Conservation (phyloP, 108 stramenopile species). For the Aurantiochytrium sp. region DNA sequence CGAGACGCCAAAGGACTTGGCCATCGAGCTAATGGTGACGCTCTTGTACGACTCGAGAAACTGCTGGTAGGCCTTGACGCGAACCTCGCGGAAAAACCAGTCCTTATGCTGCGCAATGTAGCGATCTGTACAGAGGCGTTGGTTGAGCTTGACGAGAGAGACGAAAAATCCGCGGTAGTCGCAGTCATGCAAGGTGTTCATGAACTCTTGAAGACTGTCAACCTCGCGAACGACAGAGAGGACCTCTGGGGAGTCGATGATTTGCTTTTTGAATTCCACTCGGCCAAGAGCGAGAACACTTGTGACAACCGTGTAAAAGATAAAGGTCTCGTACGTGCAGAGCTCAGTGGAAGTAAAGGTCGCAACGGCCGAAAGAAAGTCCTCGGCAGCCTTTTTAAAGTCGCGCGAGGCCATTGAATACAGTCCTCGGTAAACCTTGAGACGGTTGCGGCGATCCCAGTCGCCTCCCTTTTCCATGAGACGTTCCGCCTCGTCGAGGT, state of each 20-base stretch:
- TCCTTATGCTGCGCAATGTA: constrained; percentile 73
- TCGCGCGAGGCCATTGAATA: constrained; percentile 67
- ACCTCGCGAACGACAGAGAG: constrained; percentile 69
- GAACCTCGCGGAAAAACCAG: constrained; percentile 81
- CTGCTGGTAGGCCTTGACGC: constrained; percentile 85
- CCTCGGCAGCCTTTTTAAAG: constrained; percentile 66
- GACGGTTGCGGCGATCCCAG: constrained; percentile 97
- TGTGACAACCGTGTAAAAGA: constrained; percentile 77
- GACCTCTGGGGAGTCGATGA: constrained; percentile 94
- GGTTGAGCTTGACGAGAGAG: constrained; percentile 75
- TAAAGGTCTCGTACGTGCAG: constrained; percentile 80
- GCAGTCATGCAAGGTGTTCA: constrained; percentile 80
- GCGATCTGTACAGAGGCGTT: constrained; percentile 63
- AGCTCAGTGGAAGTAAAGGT: constrained; percentile 93
- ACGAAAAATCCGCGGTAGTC: constrained; percentile 83
- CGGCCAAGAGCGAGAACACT: constrained; percentile 74
- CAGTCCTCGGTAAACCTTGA: constrained; percentile 83
- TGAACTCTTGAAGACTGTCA: constrained; percentile 64
- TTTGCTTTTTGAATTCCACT: constrained; percentile 69
- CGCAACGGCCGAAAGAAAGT: constrained; percentile 82
- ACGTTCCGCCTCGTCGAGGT: constrained; percentile 42
- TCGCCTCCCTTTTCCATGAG: constrained; percentile 77
- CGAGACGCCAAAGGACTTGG: constrained; percentile 81
- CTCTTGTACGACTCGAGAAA: constrained; percentile 96
- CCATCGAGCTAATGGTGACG: constrained; percentile 86